These are phyloP conservation scores for Penicillium sp. DNA, from an alignment of 2,329 filamentous ascomycete genomes.

Conservation along the genomic window DNA sequence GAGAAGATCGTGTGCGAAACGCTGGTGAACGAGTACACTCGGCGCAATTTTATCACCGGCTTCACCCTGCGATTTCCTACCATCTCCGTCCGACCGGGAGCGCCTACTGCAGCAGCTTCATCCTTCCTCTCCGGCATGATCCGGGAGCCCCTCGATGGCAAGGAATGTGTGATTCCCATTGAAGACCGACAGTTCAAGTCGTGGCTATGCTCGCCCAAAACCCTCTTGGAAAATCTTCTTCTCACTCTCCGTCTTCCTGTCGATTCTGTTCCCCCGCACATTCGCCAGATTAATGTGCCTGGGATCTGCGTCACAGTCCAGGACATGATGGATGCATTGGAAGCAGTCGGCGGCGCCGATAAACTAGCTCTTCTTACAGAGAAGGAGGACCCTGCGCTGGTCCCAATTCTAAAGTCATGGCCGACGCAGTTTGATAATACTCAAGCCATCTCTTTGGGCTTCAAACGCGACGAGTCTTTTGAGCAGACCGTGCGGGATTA, in stretches of 20 bases:
- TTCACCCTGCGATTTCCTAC: constrained; percentile 60
- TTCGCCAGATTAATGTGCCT: constrained; percentile 57
- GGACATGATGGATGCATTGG: constrained; percentile 56
- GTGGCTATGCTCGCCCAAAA: constrained; percentile 55
- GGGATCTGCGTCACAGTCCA: constrained; percentile 53
- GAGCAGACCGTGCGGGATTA: constrained; percentile 58
- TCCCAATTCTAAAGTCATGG: constrained; percentile 56
- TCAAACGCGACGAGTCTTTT: constrained; percentile 51
- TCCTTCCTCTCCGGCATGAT: constrained; percentile 63
- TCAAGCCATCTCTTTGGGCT: constrained; percentile 51
- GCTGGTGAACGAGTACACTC: constrained; percentile 61
- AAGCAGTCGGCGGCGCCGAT: constrained; percentile 54
- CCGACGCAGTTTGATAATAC: constrained; percentile 54
- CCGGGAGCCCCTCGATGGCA: constrained; percentile 58
- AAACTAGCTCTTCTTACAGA: constrained; percentile 51
- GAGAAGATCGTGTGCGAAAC: constrained; percentile 63
- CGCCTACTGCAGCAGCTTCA: constrained; percentile 60
- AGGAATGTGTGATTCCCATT: constrained; percentile 52
- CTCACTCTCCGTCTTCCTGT: constrained; percentile 45
- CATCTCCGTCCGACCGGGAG: constrained; percentile 59
- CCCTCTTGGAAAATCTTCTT: constrained; percentile 53
- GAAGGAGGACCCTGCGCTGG: constrained; percentile 49
- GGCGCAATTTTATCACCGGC: constrained; percentile 57
- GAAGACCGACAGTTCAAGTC: constrained; percentile 50
- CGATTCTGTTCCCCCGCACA: constrained; percentile 41